Percentiles rank a stretch among this genome's conserved stretches.
These are phyloP conservation scores for Sporothrix humicola DNA, from an alignment of 2,329 filamentous ascomycete species.

Conservation along the genomic window DNA sequence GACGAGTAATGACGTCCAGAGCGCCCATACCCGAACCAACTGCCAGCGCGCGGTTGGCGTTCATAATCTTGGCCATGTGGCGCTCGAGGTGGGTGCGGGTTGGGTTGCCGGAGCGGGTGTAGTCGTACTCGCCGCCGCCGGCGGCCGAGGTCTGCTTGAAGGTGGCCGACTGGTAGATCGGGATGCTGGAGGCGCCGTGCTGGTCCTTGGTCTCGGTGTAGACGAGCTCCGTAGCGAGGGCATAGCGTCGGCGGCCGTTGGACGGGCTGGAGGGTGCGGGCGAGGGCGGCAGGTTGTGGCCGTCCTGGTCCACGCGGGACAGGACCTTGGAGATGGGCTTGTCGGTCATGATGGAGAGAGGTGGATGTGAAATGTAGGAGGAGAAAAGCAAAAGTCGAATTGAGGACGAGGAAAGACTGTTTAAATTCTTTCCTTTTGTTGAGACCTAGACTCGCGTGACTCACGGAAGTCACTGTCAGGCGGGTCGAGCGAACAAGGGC, in stretches of 20 bases:
- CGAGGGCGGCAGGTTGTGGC: constrained; percentile 85
- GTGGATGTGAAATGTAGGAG: not conserved
- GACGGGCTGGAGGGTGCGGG: constrained; percentile 90
- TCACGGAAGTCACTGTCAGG: not conserved
- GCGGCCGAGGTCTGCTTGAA: constrained; percentile 89
- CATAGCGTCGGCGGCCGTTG: constrained; percentile 81
- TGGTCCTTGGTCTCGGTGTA: constrained; percentile 96
- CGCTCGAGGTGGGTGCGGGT: constrained; percentile 95
- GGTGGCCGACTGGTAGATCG: constrained; percentile 97
- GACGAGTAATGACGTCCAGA: constrained; percentile 90
- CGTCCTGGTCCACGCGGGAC: constrained; percentile 75
- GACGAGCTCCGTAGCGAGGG: constrained; percentile 92
- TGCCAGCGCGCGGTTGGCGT: constrained; percentile 84
- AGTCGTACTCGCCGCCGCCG: constrained; percentile 92
- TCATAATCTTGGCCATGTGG: constrained; percentile 99
- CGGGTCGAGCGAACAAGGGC: constrained; percentile 12
- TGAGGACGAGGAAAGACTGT: not conserved
- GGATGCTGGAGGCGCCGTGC: constrained; percentile 94
- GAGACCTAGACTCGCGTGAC: constrained; percentile 21
- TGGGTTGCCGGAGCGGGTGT: constrained; percentile 96
- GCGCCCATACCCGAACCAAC: constrained; percentile 98
- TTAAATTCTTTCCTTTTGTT: not conserved
- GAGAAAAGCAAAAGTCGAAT: not conserved
- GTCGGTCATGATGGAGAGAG: constrained; percentile 37
- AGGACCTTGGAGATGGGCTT: constrained; percentile 58